Evolutionary conservation across 192 early-diverging fungal species (phyloP), one percentile per base, ranked within the genome.

Genomic region (Neocallimastix lanati): DNA sequence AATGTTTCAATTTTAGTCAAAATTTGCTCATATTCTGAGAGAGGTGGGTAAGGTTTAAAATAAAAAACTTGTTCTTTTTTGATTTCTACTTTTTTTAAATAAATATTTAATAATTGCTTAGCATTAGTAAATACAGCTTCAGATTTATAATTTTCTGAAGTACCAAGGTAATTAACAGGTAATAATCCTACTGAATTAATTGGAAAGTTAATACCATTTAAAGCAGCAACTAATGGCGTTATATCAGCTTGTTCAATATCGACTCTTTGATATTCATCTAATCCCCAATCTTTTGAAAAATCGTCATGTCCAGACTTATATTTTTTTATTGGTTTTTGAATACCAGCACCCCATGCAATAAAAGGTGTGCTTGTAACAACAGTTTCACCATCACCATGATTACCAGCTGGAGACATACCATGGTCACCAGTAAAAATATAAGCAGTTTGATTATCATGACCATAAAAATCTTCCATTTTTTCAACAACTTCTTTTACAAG

Each of bases 371-470:
- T 88, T 11, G 96, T 98, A 83, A 95, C 95, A 82, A 97, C 94
- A 12, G 96, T 94, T 83, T 98, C 92, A 38, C 96, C 96, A 82
- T 98, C 96, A 77, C 96, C 96, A 83, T 98, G 96, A 77, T 84
- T 93, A 79, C 95, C 92, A 90, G 78, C n/a, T 25, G 76, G 18
- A 77, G 25, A 28, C 96, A 98, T 98, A 35, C 96, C 96, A 83
- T 98, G 96, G 84, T 98, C 96, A 2, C 95, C 89, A 14, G 96
- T 95, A 80, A 98, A 95, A n/a, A 98, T 87, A 80, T 91, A 97
- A 2, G 94, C 90, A 15, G 95, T 98, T 81, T 90, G 86, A 29
- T 88, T 90, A 83, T 97, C 96, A 85, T 92, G 81, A 28, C 82
- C 84, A 82, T 93, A 98, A 83, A 93, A 97, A 12, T 84, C 82